A percentile compares a stretch with the other conserved stretches of the same genome.
These are phyloP conservation scores for Ramaria sp. DNA, from an alignment of 768 basidiomycete genomes.

Conservation along the genomic window DNA sequence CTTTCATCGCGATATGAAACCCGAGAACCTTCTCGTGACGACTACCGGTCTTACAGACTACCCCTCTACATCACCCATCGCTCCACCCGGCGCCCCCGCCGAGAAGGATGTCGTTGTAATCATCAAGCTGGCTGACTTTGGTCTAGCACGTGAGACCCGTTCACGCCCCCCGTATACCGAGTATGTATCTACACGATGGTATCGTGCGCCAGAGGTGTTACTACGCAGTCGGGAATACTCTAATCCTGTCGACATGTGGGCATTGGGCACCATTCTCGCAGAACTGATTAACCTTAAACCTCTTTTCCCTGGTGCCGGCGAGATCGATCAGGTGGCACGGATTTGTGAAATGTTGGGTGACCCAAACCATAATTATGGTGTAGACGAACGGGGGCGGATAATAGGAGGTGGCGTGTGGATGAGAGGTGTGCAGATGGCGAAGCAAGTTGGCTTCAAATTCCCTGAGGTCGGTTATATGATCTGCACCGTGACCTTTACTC, in stretches of 20 bases:
- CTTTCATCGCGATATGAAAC: slow-evolving; percentile 99
- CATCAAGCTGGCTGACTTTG: slow-evolving; percentile 98
- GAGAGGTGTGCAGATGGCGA: slow-evolving; percentile 79
- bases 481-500: slow-evolving; percentile 4
- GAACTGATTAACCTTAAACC: slow-evolving; percentile 93
- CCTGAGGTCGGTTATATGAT: slow-evolving; percentile 54
- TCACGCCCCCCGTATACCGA: slow-evolving; percentile 94
- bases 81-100: slow-evolving; percentile 49
- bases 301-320: slow-evolving; percentile 87
- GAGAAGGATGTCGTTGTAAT: slow-evolving; percentile 95
- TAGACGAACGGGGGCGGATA: slow-evolving; percentile 54
- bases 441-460: slow-evolving; percentile 76
- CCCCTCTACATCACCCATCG: slow-evolving; percentile 61
- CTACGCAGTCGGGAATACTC: slow-evolving; percentile 89
- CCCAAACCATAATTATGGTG: slow-evolving; percentile 74
- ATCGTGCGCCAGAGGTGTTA: slow-evolving; percentile 95
- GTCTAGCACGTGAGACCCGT: slow-evolving; percentile 82
- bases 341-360: slow-evolving; percentile 94
- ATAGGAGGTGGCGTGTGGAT: slow-evolving; percentile 86
- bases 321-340: slow-evolving; percentile 83
- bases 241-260: slow-evolving; percentile 99
- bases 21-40: slow-evolving; percentile 96
- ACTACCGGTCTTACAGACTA: slow-evolving; percentile 95
- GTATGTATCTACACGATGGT: slow-evolving; percentile 99
- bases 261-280: slow-evolving; percentile 95